A percentile compares a stretch with the other conserved stretches of the same genome.
phyloP scores from a whole-genome alignment of 148 eudicot genomes.

The Persicaria tinctoria region DNA sequence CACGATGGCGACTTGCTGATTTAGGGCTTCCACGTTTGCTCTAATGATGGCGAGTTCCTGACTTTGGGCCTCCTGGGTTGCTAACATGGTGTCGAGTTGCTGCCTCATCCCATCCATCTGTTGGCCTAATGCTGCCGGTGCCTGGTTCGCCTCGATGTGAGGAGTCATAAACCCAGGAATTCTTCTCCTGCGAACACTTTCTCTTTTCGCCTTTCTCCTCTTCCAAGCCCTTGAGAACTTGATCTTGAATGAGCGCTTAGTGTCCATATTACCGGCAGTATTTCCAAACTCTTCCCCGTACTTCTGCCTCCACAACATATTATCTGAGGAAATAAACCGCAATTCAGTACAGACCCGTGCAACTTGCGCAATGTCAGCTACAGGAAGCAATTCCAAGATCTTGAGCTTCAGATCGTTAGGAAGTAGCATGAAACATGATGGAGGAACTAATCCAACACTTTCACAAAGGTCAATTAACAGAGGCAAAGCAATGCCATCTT shows the following conservation, averaged over 20 bases:
- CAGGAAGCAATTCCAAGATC: constrained; percentile 63
- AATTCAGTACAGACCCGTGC: constrained; percentile 59
- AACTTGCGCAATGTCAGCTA: constrained; percentile 46
- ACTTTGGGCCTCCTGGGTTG: too few species aligned
- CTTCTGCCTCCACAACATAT: constrained; percentile 70
- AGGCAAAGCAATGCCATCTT: constrained; percentile 74
- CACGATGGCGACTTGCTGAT: too few species aligned
- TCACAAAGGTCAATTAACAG: constrained; percentile 75
- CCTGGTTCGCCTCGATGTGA: too few species aligned
- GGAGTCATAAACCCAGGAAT: constrained; percentile 16
- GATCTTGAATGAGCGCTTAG: constrained; percentile 44
- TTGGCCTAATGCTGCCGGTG: constrained; percentile 10
- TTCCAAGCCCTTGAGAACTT: constrained; percentile 43
- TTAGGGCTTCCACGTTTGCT: too few species aligned
- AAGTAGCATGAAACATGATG: constrained; percentile 63
- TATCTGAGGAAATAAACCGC: constrained; percentile 43
- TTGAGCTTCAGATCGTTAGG: constrained; percentile 76
- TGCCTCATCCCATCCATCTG: constrained; percentile 22
- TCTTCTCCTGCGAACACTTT: constrained; percentile 14
- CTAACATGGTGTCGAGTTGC: too few species aligned
- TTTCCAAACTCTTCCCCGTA: constrained; percentile 53
- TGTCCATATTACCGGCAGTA: constrained; percentile 14
- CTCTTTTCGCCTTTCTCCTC: constrained; percentile 26
- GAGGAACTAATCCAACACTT: constrained; percentile 48
- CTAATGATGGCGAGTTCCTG: too few species aligned